Base-by-base conservation (phyloP, 2,329 filamentous ascomycete genomes). In the Biscogniauxia marginata region DNA sequence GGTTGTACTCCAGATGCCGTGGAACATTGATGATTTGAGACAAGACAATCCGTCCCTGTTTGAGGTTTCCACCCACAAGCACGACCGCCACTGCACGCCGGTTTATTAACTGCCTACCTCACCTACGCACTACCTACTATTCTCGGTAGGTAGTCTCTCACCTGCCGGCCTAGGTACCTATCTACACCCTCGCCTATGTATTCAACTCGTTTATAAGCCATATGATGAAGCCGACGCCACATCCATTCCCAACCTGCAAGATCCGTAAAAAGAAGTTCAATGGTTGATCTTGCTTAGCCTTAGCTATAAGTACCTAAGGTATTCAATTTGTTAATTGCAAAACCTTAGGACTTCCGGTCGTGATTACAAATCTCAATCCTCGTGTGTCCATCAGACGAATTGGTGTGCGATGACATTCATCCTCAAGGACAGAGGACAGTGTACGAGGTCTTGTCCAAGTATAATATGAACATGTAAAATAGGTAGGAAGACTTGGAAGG, bases 1-100 rank as follows among this genome's bases (percentile, higher is more conserved):
- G 64, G 66, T 64, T 65, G 61, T 64, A 64, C 63, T 60, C 50
- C 57, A 59, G 59, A 65, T 65, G 65, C 59, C 18, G 66, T 68
- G 63, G 53, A 56, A 66, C 62, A 54, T 57, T 55, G 44, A 61
- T 61, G 63, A 59, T 61, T 56, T 58, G 50, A 63, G 63, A 66
- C 64, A 63, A 55, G 55, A 61, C 63, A 61, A 58, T 61, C 55
- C 58, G 65, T 62, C 50, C 59, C 61, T 64, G 62, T 63, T 63
- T 67, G 60, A 58, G 59, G 58, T 63, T 65, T 57, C 53, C 49
- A 52, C 13, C 11, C 13, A 11, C 7, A 39, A 11, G 30, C 30
- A 39, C 9, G 30, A 39, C 30, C 13, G 30, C 30, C 30, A 39
- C 11, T 11, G 13, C 13, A 16, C 30, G 30, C 30, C 30, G 30